Evolutionary conservation across 345 rosid genomes (phyloP).

Genomic region (Moringa oleifera): DNA sequence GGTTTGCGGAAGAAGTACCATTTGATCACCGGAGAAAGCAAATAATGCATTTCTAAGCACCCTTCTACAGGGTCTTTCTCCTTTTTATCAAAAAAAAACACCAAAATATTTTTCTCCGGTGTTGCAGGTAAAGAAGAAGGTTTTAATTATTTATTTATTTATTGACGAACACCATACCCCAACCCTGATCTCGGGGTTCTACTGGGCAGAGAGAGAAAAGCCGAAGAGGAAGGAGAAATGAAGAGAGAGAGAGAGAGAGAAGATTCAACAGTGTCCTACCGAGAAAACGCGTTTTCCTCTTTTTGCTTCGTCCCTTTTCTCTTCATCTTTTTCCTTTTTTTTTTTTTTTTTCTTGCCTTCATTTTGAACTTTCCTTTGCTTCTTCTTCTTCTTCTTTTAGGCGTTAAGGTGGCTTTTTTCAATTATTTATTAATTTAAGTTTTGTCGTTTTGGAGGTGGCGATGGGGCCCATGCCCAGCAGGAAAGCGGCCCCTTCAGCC

Average conservation of each 20-base stretch:
- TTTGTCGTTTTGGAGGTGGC: constrained; percentile 8
- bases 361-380: not conserved
- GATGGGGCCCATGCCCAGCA: constrained; percentile 17
- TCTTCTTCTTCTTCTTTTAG: too few species aligned
- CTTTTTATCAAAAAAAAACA: too few species aligned
- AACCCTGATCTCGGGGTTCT: constrained; percentile 28
- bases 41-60: constrained; percentile 38
- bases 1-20: constrained; percentile 39
- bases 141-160: too few species aligned
- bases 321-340: not conserved
- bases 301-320: too few species aligned
- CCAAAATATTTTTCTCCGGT: not conserved
- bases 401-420: not conserved
- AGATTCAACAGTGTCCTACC: constrained; percentile 32
- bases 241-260: constrained; percentile 13
- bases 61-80: not conserved
- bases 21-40: constrained; percentile 41
- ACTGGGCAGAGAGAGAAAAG: constrained; percentile 17
- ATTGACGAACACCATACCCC: constrained; percentile 22
- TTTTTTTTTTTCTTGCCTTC: constrained; percentile 3
- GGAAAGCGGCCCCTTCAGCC: constrained; percentile 10
- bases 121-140: not conserved
- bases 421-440: not conserved
- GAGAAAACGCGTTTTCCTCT: constrained; percentile 57
- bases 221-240: constrained; percentile 2